Conservation (phyloP, 1,139 yeast species). For the Candida albicans region DNA sequence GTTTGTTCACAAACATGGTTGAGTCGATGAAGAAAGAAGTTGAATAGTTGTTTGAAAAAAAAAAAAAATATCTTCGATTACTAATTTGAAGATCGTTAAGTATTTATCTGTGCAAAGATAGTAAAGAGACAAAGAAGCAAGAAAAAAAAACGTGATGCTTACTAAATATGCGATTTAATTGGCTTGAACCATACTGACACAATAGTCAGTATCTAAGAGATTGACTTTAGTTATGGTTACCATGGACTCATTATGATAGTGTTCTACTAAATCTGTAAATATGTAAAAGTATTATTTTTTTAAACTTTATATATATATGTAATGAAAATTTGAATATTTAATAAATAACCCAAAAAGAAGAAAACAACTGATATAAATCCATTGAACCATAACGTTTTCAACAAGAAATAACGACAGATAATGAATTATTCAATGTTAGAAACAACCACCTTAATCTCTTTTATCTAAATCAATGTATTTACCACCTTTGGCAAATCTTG, state of each 20-base stretch:
- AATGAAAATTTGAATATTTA: no score
- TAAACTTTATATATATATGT: no score
- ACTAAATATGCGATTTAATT: background rate
- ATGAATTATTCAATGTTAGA: background rate
- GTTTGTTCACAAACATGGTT: slow-evolving; percentile 2
- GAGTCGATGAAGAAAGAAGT: background rate
- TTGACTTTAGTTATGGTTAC: no score
- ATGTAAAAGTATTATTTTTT: no score
- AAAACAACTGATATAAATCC: no score
- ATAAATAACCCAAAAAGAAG: no score
- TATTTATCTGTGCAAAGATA: background rate
- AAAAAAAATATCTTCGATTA: background rate
- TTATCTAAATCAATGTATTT: slow-evolving; percentile 51
- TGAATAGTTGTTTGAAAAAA: background rate
- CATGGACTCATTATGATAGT: no score
- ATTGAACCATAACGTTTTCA: no score
- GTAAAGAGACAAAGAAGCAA: background rate
- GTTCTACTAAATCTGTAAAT: no score
- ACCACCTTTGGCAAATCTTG: slow-evolving; percentile 53
- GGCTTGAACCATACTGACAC: background rate
- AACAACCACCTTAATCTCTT: slow-evolving; percentile 8
- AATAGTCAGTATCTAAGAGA: background rate
- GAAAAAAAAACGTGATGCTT: slow-evolving; percentile 1
- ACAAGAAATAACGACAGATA: no score
- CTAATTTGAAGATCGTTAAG: background rate